A percentile compares a stretch with the other conserved stretches of the same genome.
These are phyloP conservation scores for Phaeolepiota aurea DNA, from an alignment of 768 basidiomycete species.

Conservation along the genomic window DNA sequence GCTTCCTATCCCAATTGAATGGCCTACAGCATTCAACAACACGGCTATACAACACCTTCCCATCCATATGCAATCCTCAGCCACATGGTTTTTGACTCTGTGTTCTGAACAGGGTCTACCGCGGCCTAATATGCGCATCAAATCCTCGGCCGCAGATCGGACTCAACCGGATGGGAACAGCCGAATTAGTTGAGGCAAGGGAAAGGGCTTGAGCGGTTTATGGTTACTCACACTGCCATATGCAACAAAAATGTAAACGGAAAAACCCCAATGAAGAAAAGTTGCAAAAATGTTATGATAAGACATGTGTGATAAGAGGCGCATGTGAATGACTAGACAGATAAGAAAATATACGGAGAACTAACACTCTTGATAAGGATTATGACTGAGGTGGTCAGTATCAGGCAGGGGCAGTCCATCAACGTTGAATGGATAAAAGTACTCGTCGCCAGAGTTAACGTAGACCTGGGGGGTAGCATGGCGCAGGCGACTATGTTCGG, in stretches of 20 bases:
- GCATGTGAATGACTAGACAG: slow-evolving; percentile 9
- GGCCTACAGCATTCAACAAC: slow-evolving; percentile 63
- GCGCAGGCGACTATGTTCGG: slow-evolving; percentile 40
- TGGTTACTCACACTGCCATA: neutral
- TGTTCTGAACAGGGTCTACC: too few relatives aligned
- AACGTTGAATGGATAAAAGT: slow-evolving; percentile 58
- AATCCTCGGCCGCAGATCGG: neutral
- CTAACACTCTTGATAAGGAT: slow-evolving; percentile 63
- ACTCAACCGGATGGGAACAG: neutral
- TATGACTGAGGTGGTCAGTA: slow-evolving; percentile 40
- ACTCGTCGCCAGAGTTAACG: slow-evolving; percentile 50
- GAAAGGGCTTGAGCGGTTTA: too few relatives aligned
- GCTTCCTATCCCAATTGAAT: slow-evolving; percentile 39
- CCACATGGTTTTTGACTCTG: neutral
- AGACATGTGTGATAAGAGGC: slow-evolving; percentile 10
- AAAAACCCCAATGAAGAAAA: neutral
- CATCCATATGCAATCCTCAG: neutral
- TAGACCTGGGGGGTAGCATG: slow-evolving; percentile 50
- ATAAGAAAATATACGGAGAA: slow-evolving; percentile 18
- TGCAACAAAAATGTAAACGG: neutral
- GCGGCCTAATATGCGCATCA: neutral
- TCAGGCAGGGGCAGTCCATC: slow-evolving; percentile 66
- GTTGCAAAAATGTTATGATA: neutral
- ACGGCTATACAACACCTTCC: slow-evolving; percentile 43
- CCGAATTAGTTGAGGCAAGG: neutral